These are phyloP conservation scores for Antitrichia curtipendula DNA, from an alignment of 225 moss, liverwort and hornwort genomes.

Conservation along the genomic window DNA sequence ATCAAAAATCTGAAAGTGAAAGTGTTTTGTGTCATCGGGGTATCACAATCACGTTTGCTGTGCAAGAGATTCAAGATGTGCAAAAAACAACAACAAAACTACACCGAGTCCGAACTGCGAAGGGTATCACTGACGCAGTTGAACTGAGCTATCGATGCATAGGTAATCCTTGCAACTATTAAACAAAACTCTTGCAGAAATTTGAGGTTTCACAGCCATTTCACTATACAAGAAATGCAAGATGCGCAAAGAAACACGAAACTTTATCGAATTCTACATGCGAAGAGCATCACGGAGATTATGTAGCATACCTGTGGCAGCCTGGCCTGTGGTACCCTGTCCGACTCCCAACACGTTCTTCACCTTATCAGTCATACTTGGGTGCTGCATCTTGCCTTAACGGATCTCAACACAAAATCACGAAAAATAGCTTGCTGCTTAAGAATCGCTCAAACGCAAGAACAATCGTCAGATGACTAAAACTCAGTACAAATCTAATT, in stretches of 20 bases:
- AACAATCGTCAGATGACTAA: neutral
- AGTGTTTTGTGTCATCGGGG: too few relatives aligned
- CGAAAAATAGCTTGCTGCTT: neutral
- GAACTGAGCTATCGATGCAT: neutral
- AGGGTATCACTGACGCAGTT: neutral
- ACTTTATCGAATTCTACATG: neutral
- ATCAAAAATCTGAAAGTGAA: neutral
- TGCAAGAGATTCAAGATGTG: too few relatives aligned
- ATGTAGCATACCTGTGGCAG: neutral
- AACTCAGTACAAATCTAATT: neutral
- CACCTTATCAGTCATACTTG: constrained; percentile 32
- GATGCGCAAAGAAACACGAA: neutral
- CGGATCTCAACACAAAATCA: neutral
- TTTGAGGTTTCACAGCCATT: neutral
- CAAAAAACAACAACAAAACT: too few relatives aligned
- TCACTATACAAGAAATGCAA: neutral
- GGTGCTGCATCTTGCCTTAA: constrained; percentile 13
- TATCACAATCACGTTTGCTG: too few relatives aligned
- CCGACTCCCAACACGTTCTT: constrained; percentile 27
- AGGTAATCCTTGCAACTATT: too few relatives aligned
- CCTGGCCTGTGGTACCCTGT: neutral
- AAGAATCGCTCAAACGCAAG: neutral
- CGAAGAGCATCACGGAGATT: neutral
- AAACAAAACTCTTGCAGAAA: too few relatives aligned
- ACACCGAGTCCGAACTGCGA: neutral